Evolutionary conservation across 192 early-diverging fungal species (phyloP).

Genomic region (Coemansia sp.): DNA sequence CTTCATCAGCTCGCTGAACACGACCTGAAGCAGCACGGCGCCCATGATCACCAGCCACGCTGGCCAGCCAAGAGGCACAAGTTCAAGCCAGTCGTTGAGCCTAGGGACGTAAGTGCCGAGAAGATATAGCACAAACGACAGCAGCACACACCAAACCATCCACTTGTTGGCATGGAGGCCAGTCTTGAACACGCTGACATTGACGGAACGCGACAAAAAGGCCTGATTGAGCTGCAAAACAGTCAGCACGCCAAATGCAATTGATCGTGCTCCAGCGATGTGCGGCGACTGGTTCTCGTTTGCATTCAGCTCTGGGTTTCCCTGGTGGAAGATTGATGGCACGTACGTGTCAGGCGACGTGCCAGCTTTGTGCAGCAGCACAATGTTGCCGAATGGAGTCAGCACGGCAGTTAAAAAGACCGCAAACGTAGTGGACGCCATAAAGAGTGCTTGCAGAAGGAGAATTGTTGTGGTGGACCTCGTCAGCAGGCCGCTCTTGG

Average conservation of each 20-base stretch:
- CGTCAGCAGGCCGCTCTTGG: constrained; percentile 71
- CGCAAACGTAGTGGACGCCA: constrained; percentile 63
- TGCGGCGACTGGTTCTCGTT: constrained; percentile 40
- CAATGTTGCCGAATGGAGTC: constrained; percentile 40
- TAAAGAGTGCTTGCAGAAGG: constrained; percentile 68
- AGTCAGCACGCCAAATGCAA: constrained; percentile 79
- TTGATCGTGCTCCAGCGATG: constrained; percentile 45
- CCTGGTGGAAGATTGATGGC: constrained; percentile 45
- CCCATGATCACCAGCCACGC: constrained; percentile 66
- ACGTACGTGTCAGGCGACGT: constrained; percentile 29
- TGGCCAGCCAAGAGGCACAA: constrained; percentile 55
- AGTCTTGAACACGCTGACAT: constrained; percentile 68
- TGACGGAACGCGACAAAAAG: constrained; percentile 77
- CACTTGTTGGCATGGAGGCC: constrained; percentile 74
- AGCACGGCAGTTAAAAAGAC: constrained; percentile 59
- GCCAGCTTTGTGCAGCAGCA: constrained; percentile 19
- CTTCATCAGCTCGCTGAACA: constrained; percentile 63
- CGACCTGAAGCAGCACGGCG: constrained; percentile 55
- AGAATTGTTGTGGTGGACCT: constrained; percentile 61
- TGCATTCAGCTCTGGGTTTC: constrained; percentile 44
- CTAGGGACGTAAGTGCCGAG: constrained; percentile 79
- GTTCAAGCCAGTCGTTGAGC: constrained; percentile 58
- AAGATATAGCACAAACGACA: constrained; percentile 68
- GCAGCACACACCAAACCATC: constrained; percentile 74
- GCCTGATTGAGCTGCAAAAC: constrained; percentile 84